Evolutionary conservation across 768 basidiomycete genomes (phyloP), one percentile per base, ranked within the genome.

Genomic region (Hebeloma cylindrosporum): DNA sequence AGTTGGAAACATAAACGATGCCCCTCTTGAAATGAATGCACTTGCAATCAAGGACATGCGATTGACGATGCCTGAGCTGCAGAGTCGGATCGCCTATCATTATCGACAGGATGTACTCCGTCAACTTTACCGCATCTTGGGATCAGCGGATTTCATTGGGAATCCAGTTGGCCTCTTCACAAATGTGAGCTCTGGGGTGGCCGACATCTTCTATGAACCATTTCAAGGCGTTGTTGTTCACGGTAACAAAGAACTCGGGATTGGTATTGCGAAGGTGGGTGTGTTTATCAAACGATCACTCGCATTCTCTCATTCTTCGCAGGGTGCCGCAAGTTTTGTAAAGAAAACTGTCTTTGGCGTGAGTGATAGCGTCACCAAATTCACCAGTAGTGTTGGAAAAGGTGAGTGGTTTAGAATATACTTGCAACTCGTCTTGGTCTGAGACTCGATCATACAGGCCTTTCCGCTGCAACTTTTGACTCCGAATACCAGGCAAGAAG

Each of bases 341-440:
- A 98, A 98, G 74, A 99, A 99, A 71, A 96, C 95, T 0, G 90
- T 98, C 5, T 99, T 98, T 57, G 96, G 96, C 27, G 63, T 99
- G 31, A 88, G 89, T 25, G 95, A 99, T 59, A 95, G 92, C 60
- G 73, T 99, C 61, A 94, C 94, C n/a, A 98, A 97, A 66, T 86
- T 99, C 59, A 98, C 96, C 2, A 91, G 93, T 52, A 96, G 93
- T 62, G 83, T 99, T 50, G 92, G 95, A 31, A 99, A 99, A 77
- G 93, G 93, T 88, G 32, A 5, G 32, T 25, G 8, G 2, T 8
- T 10, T 16, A 14, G 37, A 32, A 8, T 32, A 17, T 18, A 7
- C 10, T 8, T 8, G 22, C 13, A 4, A 33, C 18, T 13, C n/a
- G 27, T 31, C 33, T 40, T 31, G 17, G 14, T 7, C 17, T 3